Percentiles rank a stretch among this genome's conserved stretches.
Conservation (phyloP, 495 filamentous ascomycete species). For the Endocarpon pusillum region DNA sequence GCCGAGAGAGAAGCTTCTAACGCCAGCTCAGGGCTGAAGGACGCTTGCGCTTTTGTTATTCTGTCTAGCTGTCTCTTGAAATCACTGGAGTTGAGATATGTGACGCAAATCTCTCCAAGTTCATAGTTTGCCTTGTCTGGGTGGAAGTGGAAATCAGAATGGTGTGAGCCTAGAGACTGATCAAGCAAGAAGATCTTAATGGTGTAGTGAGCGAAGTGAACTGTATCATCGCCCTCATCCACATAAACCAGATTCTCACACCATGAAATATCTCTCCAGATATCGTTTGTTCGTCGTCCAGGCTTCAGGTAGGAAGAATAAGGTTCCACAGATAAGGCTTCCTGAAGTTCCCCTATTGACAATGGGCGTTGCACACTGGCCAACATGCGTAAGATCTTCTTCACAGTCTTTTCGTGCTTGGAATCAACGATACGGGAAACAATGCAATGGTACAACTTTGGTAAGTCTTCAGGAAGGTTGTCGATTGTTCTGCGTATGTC, state of each 20-base stretch:
- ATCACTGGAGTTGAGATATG: slow-evolving; percentile 20
- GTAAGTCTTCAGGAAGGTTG: slow-evolving; percentile 15
- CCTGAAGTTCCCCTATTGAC: slow-evolving; percentile 11
- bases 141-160: slow-evolving; percentile 7
- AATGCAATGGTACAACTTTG: slow-evolving; percentile 18
- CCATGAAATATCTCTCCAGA: slow-evolving; percentile 12
- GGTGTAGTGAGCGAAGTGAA: slow-evolving; percentile 20
- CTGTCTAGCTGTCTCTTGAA: slow-evolving; percentile 13
- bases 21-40: no score
- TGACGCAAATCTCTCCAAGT: slow-evolving; percentile 18
- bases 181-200: slow-evolving; percentile 16
- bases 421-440: no score
- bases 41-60: not conserved
- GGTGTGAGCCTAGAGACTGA: not conserved
- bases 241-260: slow-evolving; percentile 17
- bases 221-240: slow-evolving; percentile 18
- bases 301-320: slow-evolving; percentile 8
- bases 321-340: slow-evolving; percentile 15
- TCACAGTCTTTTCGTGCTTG: no score
- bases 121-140: slow-evolving; percentile 4
- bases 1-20: no score
- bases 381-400: no score
- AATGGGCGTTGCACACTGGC: slow-evolving; percentile 14
- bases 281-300: slow-evolving; percentile 11
- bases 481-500: slow-evolving; percentile 17